These are phyloP conservation scores for Skeletonema menzelii DNA, from an alignment of 108 stramenopile genomes.

Conservation along the genomic window DNA sequence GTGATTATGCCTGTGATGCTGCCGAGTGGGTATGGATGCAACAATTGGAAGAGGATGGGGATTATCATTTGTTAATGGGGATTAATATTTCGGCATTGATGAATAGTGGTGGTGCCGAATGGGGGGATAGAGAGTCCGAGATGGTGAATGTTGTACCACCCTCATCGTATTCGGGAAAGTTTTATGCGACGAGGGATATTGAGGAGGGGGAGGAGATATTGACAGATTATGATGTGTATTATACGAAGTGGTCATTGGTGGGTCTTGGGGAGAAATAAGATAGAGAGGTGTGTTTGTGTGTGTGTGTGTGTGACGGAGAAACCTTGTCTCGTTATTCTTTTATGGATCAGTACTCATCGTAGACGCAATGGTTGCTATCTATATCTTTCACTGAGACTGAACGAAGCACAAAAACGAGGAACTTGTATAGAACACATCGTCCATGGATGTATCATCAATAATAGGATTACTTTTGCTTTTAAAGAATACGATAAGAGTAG, in stretches of 20 bases:
- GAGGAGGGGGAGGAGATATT: constrained; percentile 62
- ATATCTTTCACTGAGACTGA: too few relatives aligned
- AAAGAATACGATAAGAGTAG: too few relatives aligned
- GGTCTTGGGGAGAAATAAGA: not conserved
- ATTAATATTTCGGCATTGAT: not conserved
- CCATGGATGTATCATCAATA: not conserved
- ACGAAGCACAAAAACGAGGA: too few relatives aligned
- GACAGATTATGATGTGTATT: constrained; percentile 56
- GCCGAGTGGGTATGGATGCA: constrained; percentile 36
- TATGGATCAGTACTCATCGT: too few relatives aligned
- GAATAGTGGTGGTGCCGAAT: not conserved
- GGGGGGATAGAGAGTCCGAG: not conserved
- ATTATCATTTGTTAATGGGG: not conserved
- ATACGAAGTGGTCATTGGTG: not conserved
- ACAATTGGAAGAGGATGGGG: not conserved
- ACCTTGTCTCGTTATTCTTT: too few relatives aligned
- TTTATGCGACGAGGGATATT: constrained; percentile 56
- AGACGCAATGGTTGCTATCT: too few relatives aligned
- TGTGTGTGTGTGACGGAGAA: too few relatives aligned
- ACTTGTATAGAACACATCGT: too few relatives aligned
- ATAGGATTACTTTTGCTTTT: too few relatives aligned
- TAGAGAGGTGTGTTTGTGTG: not conserved
- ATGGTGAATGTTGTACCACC: not conserved
- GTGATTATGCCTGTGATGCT: constrained; percentile 32
- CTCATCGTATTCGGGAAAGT: constrained; percentile 32